Evolutionary conservation across 2,329 filamentous ascomycete species (phyloP).

Genomic region (Pseudogymnoascus sp.): DNA sequence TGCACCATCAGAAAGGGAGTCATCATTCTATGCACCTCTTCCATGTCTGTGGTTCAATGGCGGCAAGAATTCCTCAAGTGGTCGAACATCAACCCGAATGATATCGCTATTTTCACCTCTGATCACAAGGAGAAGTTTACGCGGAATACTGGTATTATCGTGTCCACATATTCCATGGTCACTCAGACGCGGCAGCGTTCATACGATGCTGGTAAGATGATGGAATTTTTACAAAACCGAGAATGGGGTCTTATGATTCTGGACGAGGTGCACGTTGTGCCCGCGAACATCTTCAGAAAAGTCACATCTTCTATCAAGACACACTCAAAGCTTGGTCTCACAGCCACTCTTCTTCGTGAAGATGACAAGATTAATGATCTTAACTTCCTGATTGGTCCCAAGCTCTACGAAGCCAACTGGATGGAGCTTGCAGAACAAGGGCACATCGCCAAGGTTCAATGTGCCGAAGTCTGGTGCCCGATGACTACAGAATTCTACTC

Average conservation of each 20-base stretch:
- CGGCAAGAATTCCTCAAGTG: slow-evolving; percentile 93
- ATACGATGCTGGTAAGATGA: slow-evolving; percentile 93
- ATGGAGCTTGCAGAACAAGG: slow-evolving; percentile 97
- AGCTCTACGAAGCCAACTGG: slow-evolving; percentile 98
- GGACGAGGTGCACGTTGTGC: slow-evolving; percentile 96
- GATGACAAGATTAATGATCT: slow-evolving; percentile 98
- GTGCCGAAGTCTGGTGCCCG: slow-evolving; percentile 97
- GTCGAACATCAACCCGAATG: slow-evolving; percentile 94
- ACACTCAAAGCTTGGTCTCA: slow-evolving; percentile 90
- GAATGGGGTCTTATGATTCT: slow-evolving; percentile 98
- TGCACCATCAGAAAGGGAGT: slow-evolving; percentile 97
- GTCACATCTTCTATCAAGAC: slow-evolving; percentile 91
- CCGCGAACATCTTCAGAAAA: slow-evolving; percentile 90
- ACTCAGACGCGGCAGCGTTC: slow-evolving; percentile 81
- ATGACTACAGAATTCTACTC: slow-evolving; percentile 99
- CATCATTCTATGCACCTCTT: slow-evolving; percentile 91
- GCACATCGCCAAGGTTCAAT: slow-evolving; percentile 94
- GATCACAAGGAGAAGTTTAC: slow-evolving; percentile 84
- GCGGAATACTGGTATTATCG: slow-evolving; percentile 88
- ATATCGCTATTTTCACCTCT: slow-evolving; percentile 91
- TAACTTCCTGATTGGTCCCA: slow-evolving; percentile 95
- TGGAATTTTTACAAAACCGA: slow-evolving; percentile 81
- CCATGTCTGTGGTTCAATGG: slow-evolving; percentile 98
- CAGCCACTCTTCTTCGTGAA: slow-evolving; percentile 87
- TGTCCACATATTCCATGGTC: slow-evolving; percentile 99